Evolutionary conservation across 129 eudicot species (phyloP).

Genomic region (Chrysanthemum lavandulifolium): DNA sequence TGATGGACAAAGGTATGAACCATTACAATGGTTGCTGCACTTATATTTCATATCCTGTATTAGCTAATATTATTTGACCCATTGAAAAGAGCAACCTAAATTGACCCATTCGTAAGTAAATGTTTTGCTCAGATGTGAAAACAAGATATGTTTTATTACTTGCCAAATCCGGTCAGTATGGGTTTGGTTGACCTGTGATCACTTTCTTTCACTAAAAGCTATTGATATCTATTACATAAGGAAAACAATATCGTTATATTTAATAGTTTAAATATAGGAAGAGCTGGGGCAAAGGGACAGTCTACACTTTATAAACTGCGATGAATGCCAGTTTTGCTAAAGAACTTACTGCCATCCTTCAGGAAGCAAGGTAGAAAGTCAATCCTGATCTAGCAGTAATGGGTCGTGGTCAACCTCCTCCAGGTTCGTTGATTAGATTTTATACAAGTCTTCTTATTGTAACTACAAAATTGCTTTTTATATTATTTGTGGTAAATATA

Average conservation of each 20-base stretch:
- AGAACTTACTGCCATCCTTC: constrained; percentile 79
- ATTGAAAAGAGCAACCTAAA: no score
- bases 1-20: no score
- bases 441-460: not conserved
- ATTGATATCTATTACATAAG: no score
- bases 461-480: not conserved
- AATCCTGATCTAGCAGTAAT: constrained; percentile 82
- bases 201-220: no score
- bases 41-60: no score
- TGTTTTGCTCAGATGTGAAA: no score
- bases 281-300: constrained; percentile 98
- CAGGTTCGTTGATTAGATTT: constrained; percentile 45
- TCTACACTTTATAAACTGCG: constrained; percentile 90
- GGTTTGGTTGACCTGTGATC: not conserved
- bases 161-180: not conserved
- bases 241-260: no score
- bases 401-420: constrained; percentile 98
- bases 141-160: no score
- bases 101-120: no score
- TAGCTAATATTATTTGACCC: no score
- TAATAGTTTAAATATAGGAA: constrained; percentile 17
- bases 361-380: constrained; percentile 97
- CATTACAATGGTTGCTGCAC: no score
- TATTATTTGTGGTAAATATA: not conserved
- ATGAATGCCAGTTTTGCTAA: constrained; percentile 97